Base-by-base conservation (phyloP, 2,329 filamentous ascomycete species). In the Cladophialophora exuberans region DNA sequence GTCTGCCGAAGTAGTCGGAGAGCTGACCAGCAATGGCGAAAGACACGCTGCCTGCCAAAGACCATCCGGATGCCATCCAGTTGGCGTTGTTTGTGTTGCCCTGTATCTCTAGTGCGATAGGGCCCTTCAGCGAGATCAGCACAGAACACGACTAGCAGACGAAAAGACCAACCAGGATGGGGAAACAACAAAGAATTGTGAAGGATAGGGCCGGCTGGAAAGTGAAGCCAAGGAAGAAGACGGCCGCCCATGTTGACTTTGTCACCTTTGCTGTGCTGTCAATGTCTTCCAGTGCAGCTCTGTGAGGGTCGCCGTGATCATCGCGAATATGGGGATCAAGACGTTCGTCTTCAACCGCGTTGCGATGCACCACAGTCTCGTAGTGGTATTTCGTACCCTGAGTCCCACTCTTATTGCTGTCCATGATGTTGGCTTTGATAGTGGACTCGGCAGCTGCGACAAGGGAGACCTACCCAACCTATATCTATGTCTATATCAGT, bases 141-240 rank as follows among this genome's bases (percentile, higher is more conserved):
- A n/a, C n/a, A n/a, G n/a, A n/a, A n/a, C n/a, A n/a, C n/a, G n/a
- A n/a, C n/a, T n/a, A n/a, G n/a, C n/a, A n/a, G n/a, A n/a, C n/a
- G n/a, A n/a, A n/a, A n/a, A n/a, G n/a, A n/a, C n/a, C n/a, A n/a
- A 33, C 44, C 4, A 33, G 5, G 17, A 54, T 28, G 3, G 52
- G 18, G 13, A 49, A 33, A 9, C 39, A 22, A 25, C 15, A n/a
- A 13, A 39, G 26, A 25, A 49, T n/a, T 6, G 23, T 31, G 30
- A 54, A 54, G 26, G 22, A 43, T 11, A 52, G n/a, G 11, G 49
- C 31, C 13, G 49, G 39, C n/a, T 52, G 49, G 30, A 25, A 20
- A 10, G 49, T 52, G n/a, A 45, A 45, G 4, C 49, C 39, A 10
- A 45, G 38, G 25, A 52, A 52, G 49, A 52, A 52, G 25, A 45